Evolutionary conservation across 352 stramenopile genomes (phyloP).

Genomic region (Blastocystis hominis): DNA sequence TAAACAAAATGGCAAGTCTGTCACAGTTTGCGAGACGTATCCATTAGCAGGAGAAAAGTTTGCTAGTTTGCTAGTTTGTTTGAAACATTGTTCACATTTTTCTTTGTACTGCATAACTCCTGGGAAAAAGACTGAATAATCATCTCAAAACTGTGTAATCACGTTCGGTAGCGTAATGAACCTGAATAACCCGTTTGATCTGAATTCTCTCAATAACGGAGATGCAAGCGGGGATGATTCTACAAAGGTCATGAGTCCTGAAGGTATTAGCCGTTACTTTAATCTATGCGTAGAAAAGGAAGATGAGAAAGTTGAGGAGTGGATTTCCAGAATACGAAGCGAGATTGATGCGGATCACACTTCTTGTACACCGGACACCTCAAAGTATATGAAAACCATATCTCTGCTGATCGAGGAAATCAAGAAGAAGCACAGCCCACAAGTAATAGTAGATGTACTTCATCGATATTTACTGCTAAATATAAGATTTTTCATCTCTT

Average conservation of each 20-base stretch:
- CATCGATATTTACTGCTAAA: neutral
- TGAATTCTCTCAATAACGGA: neutral
- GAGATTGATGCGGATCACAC: neutral
- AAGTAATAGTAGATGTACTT: neutral
- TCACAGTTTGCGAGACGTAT: neutral
- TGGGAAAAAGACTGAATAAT: too few relatives aligned
- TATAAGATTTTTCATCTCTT: constrained; percentile 4
- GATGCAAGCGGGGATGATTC: neutral
- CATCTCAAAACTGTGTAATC: too few relatives aligned
- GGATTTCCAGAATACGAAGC: neutral
- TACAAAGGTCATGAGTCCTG: neutral
- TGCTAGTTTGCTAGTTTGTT: neutral
- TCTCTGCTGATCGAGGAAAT: neutral
- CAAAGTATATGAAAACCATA: neutral
- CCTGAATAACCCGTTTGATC: neutral
- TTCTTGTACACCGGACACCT: neutral
- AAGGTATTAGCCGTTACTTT: neutral
- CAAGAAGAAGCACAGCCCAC: neutral
- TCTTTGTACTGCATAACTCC: too few relatives aligned
- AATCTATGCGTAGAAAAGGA: neutral
- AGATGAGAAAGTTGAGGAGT: neutral
- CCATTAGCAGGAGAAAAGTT: neutral
- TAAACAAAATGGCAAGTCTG: neutral
- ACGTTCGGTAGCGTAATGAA: neutral
- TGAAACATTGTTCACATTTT: too few relatives aligned